A percentile compares a stretch with the other conserved stretches of the same genome.
phyloP scores from a whole-genome alignment of 345 rosid species.

The Eucalyptus albens region DNA sequence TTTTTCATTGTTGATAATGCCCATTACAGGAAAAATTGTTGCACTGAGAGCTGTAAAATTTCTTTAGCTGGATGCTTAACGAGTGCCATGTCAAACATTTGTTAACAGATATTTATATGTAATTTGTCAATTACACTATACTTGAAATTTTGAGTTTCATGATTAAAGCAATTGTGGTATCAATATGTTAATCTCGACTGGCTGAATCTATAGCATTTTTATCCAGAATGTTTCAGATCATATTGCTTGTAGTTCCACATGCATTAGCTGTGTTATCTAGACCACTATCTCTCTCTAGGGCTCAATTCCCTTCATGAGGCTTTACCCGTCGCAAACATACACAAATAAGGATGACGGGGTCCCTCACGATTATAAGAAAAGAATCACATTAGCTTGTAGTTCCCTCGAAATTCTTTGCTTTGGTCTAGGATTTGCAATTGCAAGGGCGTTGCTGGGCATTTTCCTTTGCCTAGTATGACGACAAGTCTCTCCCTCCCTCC shows the following conservation, averaged over 20 bases:
- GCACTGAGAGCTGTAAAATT: neutral
- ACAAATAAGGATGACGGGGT: neutral
- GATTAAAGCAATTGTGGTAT: neutral
- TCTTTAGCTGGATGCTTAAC: neutral
- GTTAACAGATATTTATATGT: neutral
- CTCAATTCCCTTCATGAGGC: neutral
- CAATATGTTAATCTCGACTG: neutral
- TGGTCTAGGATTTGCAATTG: neutral
- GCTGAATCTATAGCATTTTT: neutral
- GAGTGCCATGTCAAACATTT: neutral
- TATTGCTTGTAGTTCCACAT: neutral
- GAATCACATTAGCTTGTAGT: neutral
- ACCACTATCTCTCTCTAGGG: neutral
- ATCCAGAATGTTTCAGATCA: neutral
- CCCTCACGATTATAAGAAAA: neutral
- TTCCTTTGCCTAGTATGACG: neutral
- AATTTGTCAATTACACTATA: neutral
- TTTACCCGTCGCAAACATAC: accelerated
- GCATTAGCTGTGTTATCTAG: neutral
- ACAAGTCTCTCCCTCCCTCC: neutral
- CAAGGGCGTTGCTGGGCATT: neutral
- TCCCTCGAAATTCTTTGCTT: neutral
- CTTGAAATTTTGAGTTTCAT: neutral
- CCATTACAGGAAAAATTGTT: neutral
- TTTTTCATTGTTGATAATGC: neutral